Evolutionary conservation across 805 yeast species (phyloP), one percentile per base, ranked within the genome.

Genomic region (Candida nanaspora): DNA sequence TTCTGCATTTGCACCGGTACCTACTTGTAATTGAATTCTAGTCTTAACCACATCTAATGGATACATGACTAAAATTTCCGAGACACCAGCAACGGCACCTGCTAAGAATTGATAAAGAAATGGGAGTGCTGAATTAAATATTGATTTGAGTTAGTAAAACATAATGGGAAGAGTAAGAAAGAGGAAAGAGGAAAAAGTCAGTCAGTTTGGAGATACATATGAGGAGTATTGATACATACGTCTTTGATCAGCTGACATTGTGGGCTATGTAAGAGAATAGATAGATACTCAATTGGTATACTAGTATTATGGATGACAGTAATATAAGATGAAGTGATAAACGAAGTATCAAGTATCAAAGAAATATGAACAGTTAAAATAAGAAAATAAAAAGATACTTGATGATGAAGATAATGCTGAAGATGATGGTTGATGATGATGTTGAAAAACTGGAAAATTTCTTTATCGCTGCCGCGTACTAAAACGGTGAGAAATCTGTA

Each of bases 51-150:
- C 96, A 63, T 91, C 98, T 57, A 91, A 69, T 34, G 98, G 98
- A 60, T 89, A 89, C 96, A 89, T 88, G 48, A 86, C 87, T 53
- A 88, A 70, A 61, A 89, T 85, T 68, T 93, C 98, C 22, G 96
- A 86, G 47, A 93, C 88, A 49, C 99, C 99, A 47, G 99, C 98
- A 56, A 89, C 74, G 94, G 98, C 53, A 95, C 99, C 45, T 87
- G 80, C 47, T 72, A 70, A 41, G 62, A 93, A 93, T 65, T 93
- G 98, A 73, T 93, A 91, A 32, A 80, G 57, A 59, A 93, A 93
- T 29, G 98, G 97, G 53, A 91, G 68, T n/a, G 85, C 78, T 63
- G 50, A 50, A 30, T 18, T 41, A 16, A 33, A 29, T 15, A 44
- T 40, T 44, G 43, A 16, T 20, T 4, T 37, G 32, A 20, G 26